Evolutionary conservation across 2,329 filamentous ascomycete species (phyloP), one percentile per base, ranked within the genome.

Genomic region (Eutypella sp.): DNA sequence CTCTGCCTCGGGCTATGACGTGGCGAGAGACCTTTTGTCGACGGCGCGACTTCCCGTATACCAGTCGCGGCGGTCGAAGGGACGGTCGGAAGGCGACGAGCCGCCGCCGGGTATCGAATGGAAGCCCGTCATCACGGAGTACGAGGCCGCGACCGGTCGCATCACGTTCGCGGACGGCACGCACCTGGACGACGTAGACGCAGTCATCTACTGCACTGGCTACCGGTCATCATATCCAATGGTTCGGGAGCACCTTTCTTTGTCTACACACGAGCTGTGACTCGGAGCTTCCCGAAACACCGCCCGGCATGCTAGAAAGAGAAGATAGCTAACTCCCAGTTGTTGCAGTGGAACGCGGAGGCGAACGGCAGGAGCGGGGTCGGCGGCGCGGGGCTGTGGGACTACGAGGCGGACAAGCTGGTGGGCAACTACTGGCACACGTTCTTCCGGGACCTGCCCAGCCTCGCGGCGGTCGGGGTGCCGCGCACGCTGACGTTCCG

Each of bases 101-200:
- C 74, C 78, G 1, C 71, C 71, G 0, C 27, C 55, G 0, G 76
- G 75, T 0, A 69, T 80, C 4, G 66, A 56, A 5, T 82, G 78
- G 78, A 79, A 78, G 52, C 74, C 76, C 0, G 53, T 76, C 10
- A 70, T 83, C 37, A 62, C 54, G 1, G 64, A 70, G 24, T 81
- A 69, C 53, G 51, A 61, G 20, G 9, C 63, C 41, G 61, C 69
- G 55, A 33, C 29, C 11, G 67, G 73, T 22, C 49, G 70, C 36
- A 62, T 81, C 55, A 42, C 73, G 1, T 73, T 73, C 43, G 54
- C 54, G 0, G 69, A 73, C 47, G 66, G 53, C 3, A 62, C 62
- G 2, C 47, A 57, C 3, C 54, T 72, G 1, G 49, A 62, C 24
- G 61, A 67, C 9, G 46, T 73, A 16, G 69, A 73, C 46, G 52